Percentiles rank a stretch among this genome's conserved stretches.
These are phyloP conservation scores for Salix arbutifolia DNA, from an alignment of 345 rosid genomes.

Conservation along the genomic window DNA sequence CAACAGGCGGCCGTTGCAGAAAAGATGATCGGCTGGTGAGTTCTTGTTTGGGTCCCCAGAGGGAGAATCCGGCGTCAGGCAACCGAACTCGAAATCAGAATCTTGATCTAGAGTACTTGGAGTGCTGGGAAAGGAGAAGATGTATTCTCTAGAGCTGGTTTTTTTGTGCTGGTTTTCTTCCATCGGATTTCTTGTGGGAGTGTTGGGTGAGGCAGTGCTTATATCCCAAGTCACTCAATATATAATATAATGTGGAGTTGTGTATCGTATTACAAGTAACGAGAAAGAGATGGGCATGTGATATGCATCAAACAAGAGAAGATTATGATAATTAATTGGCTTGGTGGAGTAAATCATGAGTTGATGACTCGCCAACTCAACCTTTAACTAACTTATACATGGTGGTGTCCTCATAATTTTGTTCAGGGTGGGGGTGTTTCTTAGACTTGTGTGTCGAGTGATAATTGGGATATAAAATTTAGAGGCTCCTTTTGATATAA, in stretches of 20 bases:
- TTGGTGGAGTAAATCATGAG: slow-evolving; percentile 23
- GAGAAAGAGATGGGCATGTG: not conserved
- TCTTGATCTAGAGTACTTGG: slow-evolving; percentile 30
- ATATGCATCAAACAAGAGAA: not conserved
- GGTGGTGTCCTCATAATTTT: slow-evolving; percentile 19
- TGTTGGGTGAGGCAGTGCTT: not conserved
- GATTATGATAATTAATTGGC: not conserved
- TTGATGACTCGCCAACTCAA: slow-evolving; percentile 27
- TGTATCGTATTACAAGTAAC: not conserved
- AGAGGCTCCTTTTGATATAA: not conserved
- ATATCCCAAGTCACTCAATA: not conserved
- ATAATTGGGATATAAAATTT: not conserved
- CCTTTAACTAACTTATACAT: not conserved
- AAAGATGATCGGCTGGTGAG: slow-evolving; percentile 86
- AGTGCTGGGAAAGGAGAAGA: slow-evolving; percentile 45
- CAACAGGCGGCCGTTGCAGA: slow-evolving; percentile 68
- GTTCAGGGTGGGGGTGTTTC: slow-evolving; percentile 17
- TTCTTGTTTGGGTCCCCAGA: slow-evolving; percentile 40
- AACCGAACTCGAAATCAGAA: slow-evolving; percentile 68
- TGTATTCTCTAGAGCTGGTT: slow-evolving; percentile 20
- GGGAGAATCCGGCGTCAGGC: slow-evolving; percentile 55
- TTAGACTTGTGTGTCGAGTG: slow-evolving; percentile 18
- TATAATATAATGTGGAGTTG: not conserved
- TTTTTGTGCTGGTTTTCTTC: slow-evolving; percentile 23
- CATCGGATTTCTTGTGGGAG: slow-evolving; percentile 17